A percentile compares a stretch with the other conserved stretches of the same genome.
Conservation (phyloP, 2,329 filamentous ascomycete species). For the Hypoxylon sp. region DNA sequence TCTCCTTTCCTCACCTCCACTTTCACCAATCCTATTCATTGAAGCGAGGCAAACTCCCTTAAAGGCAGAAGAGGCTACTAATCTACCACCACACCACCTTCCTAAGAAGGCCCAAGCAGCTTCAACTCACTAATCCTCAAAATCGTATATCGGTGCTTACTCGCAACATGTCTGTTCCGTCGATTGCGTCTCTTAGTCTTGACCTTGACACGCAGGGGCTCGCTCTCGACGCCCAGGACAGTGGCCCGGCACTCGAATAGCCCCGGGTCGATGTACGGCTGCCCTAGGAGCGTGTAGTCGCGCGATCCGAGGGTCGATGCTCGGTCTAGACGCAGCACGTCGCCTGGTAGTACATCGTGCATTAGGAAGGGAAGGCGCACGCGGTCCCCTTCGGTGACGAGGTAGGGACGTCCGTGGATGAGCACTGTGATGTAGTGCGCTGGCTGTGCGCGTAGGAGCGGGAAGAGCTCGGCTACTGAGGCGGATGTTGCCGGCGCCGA, state of each 20-base stretch:
- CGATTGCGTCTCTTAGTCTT: constrained; percentile 86
- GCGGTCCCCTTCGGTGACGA: constrained; percentile 81
- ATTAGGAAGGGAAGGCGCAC: constrained; percentile 85
- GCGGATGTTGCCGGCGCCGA: constrained; percentile 66
- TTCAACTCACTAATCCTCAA: constrained; percentile 86
- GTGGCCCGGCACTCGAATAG: constrained; percentile 88
- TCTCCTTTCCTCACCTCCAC: neutral
- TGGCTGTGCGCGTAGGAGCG: constrained; percentile 79
- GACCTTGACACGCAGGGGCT: constrained; percentile 81
- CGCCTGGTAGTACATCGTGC: constrained; percentile 82
- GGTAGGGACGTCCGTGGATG: constrained; percentile 84
- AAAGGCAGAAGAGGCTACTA: neutral
- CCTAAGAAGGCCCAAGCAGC: constrained; percentile 59
- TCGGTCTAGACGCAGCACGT: constrained; percentile 88
- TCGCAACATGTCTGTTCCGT: constrained; percentile 81
- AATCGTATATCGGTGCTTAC: constrained; percentile 92
- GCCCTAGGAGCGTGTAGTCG: constrained; percentile 89
- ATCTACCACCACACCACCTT: constrained; percentile 1
- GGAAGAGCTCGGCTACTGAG: constrained; percentile 68
- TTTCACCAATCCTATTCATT: neutral
- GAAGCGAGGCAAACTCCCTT: neutral
- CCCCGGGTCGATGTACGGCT: constrained; percentile 84
- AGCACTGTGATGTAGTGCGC: constrained; percentile 84
- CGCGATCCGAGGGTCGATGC: constrained; percentile 86
- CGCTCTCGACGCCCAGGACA: constrained; percentile 86